Percentiles rank a stretch among this genome's conserved stretches.
Evolutionary conservation across 345 rosid species (phyloP).

Genomic region (Excoecaria agallocha): DNA sequence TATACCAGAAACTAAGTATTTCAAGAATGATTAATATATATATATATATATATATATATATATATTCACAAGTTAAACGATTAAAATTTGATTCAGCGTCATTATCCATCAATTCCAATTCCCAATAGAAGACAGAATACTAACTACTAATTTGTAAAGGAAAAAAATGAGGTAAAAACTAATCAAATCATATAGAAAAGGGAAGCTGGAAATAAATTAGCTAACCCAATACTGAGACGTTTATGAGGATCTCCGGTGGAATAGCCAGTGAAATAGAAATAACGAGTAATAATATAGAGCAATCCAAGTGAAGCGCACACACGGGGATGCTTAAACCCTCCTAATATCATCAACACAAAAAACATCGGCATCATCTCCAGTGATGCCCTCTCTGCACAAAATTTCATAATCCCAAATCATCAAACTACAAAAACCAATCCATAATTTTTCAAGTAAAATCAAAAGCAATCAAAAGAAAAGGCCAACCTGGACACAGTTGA

Average conservation of each 20-base stretch:
- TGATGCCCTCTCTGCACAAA: slow-evolving; percentile 82
- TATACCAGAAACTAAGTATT: not conserved
- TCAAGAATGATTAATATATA: too few species aligned
- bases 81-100: not conserved
- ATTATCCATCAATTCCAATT: not conserved
- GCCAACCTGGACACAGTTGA: slow-evolving; percentile 84
- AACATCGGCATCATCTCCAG: slow-evolving; percentile 77
- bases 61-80: not conserved
- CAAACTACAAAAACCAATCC: too few species aligned
- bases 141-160: not conserved
- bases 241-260: slow-evolving; percentile 76
- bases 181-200: not conserved
- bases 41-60: too few species aligned
- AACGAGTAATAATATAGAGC: slow-evolving; percentile 49
- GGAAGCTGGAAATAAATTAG: not conserved
- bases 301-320: slow-evolving; percentile 50
- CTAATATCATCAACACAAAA: slow-evolving; percentile 66
- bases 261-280: slow-evolving; percentile 83
- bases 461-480: not conserved
- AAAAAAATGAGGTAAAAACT: not conserved
- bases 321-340: slow-evolving; percentile 79
- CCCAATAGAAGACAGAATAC: not conserved
- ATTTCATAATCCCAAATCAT: not conserved
- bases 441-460: not conserved
- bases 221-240: slow-evolving; percentile 73